phyloP scores from a whole-genome alignment of 192 early-diverging fungal genomes.

The Backusella tuberculispora region DNA sequence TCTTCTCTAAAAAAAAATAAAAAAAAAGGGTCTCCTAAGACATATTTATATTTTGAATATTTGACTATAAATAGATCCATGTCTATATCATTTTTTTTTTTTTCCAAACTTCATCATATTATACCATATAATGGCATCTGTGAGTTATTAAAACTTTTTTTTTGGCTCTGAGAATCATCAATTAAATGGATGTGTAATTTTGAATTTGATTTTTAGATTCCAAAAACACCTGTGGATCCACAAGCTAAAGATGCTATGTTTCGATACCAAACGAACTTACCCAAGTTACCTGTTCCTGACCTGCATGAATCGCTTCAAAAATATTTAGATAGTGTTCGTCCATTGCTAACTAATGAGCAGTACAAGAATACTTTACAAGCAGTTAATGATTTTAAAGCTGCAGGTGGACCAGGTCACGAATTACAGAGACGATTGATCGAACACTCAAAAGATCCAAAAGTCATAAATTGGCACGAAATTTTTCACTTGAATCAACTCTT shows the following conservation, averaged over 20 bases:
- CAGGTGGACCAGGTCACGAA: conserved; percentile 75
- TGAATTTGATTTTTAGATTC: no score
- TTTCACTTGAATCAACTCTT: conserved; percentile 97
- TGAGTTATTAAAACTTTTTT: no score
- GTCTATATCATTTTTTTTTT: no score
- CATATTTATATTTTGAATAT: no score
- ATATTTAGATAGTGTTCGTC: conserved; percentile 80
- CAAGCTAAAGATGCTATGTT: conserved; percentile 45
- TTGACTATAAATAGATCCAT: no score
- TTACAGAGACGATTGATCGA: conserved; percentile 85
- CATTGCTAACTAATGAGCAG: conserved; percentile 70
- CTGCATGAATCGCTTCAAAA: conserved; percentile 78
- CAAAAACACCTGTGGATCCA: no score
- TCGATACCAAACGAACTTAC: conserved; percentile 75
- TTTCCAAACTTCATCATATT: no score
- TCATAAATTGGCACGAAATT: conserved; percentile 89
- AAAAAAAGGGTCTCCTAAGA: no score
- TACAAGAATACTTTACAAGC: conserved; percentile 67
- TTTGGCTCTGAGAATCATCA: no score
- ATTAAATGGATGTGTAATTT: no score
- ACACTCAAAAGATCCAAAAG: conserved; percentile 71
- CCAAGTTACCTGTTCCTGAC: conserved; percentile 87
- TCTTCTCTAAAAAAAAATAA: no score
- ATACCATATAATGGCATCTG: no score
- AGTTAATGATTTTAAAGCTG: conserved; percentile 79